phyloP scores from a whole-genome alignment of 1,284 basidiomycete species.

The Ganoderma lingzhi region DNA sequence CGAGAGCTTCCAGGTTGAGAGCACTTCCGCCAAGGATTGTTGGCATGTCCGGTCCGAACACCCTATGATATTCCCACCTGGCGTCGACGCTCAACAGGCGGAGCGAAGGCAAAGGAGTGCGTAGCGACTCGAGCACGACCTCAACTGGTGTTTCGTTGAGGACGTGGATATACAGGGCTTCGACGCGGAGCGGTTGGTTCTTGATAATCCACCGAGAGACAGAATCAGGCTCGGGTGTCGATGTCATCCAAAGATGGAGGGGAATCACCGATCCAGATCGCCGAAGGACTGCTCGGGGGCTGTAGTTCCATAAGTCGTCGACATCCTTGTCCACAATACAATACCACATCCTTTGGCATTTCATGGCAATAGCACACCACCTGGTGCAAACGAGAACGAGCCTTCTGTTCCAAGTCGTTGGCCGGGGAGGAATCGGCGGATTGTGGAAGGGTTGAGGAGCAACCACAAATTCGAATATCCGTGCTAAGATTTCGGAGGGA shows the following conservation, averaged over 20 bases:
- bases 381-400: neutral
- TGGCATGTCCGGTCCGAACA: neutral
- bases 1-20: neutral
- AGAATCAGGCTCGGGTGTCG: neutral
- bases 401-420: neutral
- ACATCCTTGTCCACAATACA: neutral
- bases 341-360: neutral
- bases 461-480: constrained; percentile 3
- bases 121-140: neutral
- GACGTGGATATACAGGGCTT: neutral
- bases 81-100: neutral
- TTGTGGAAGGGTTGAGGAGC: neutral
- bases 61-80: too few relatives aligned
- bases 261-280: neutral
- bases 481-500: constrained; percentile 2
- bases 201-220: neutral
- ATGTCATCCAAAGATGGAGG: neutral
- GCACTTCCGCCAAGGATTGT: neutral
- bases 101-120: neutral
- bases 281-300: neutral
- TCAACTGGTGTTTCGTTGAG: neutral
- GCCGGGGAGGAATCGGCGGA: neutral
- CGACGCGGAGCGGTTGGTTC: neutral
- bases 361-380: neutral
- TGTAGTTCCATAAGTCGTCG: neutral